Evolutionary conservation across 108 stramenopile genomes (phyloP), one percentile per base, ranked within the genome.

Genomic region (Cyclotella kingstonii): DNA sequence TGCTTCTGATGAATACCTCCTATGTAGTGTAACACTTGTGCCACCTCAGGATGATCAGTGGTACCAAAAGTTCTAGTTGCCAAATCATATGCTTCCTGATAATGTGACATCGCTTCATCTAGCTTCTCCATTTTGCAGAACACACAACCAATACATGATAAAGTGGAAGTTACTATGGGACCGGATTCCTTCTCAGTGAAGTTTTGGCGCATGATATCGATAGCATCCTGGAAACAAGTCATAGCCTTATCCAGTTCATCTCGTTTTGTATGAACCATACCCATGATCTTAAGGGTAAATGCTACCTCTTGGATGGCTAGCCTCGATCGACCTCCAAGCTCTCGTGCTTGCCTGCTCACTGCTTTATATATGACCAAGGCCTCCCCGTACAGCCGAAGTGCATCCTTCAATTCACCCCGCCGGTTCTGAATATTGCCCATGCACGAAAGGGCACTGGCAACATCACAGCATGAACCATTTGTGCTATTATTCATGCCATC

Each of bases 361-460:
- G 69, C 36, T 52, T 84, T 82, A 80, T 89, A 89, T 33, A 89
- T 89, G 8, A 51, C 29, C 2, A 90, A 68, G 2, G 89, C 85
- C 44, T 83, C 77, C 48, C 81, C 70, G 71, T 86, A 90, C 9
- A 84, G 70, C 9, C 51, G 41, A 12, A 90, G 78, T 3, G 89
- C 89, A 14, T 73, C 85, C 41, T 85, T 84, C 12, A 90, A 66
- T 42, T 90, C 89, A 2, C 89, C 89, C 11, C 78, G 63, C 34
- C 85, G 69, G 30, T 85, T 86, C 48, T 84, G 84, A 14, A 90
- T 85, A 43, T 90, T 90, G 18, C 84, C 89, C 85, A 90, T 90
- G 58, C 88, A 89, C 5, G 84, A 85, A 8, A 89, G 77, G 17
- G 81, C 83, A 42, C 83, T 84, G n/a, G 88, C 88, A 17, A 89